Base-by-base conservation (phyloP, 192 early-diverging fungal species). In the Oehlia diaphana region DNA sequence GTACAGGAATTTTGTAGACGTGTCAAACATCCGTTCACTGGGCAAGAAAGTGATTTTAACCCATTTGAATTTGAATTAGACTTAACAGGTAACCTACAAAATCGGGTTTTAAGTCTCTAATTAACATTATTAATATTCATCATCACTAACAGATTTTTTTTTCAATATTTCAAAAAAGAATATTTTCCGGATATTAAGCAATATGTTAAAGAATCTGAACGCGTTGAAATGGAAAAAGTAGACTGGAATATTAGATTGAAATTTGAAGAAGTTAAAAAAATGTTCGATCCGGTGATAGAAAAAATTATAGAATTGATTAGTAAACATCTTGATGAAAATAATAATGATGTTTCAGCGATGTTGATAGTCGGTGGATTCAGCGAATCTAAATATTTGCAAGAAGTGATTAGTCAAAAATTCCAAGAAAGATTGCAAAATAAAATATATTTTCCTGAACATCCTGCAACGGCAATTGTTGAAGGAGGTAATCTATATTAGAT, bases 311-410 rank as follows among this genome's bases (percentile, higher is more conserved):
- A 77, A 67, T 77, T 90, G 76, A 87, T 88, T 76, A 86, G 87
- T 28, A 83, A 88, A 63, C 89, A 90, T 49, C 74, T 90, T 81
- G 77, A 85, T 2, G 84, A 87, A 58, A 65, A 74, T 2, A 58
- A 63, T 35, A 78, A 47, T 12, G 44, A 47, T 2, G 86, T 88
- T 47, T 84, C 87, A 21, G 87, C 89, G 53, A 85, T 90, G 58
- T 86, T 90, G 67, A 74, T 90, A 31, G 89, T 90, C 16, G 89
- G 89, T 80, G 89, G 89, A 1, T 90, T 90, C 78, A 86, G 89
- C 12, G 83, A 84, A 1, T 88, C 87, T 14, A 85, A 84, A 12
- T 90, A 90, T 74, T 68, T 90, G 21, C 84, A 84, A 63, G 84
- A 84, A 50, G 82, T 85, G 21, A 81, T 88, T 10, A 83, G 84